These are phyloP conservation scores for Nicotiana sylvestris DNA, from an alignment of 257 asterid genomes.

Conservation along the genomic window DNA sequence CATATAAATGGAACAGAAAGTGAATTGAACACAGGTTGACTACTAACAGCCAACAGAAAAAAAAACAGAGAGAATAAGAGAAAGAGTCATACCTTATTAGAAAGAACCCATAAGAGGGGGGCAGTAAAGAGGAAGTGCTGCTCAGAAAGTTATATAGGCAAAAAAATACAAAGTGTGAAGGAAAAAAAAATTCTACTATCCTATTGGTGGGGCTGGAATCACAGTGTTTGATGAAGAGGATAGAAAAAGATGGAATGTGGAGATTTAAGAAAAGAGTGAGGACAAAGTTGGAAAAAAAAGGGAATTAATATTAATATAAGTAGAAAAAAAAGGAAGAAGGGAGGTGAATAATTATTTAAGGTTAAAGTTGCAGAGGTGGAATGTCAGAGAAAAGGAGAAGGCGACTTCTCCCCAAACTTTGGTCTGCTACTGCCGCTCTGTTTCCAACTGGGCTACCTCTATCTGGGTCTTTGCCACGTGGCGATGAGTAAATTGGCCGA, in stretches of 20 bases:
- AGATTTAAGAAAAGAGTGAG: constrained; percentile 6
- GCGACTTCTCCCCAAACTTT: constrained; percentile 50
- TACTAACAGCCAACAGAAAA: not conserved
- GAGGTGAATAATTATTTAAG: not conserved
- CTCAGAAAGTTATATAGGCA: constrained; percentile 16
- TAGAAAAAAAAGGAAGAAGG: fast-evolving
- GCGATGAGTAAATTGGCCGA: not conserved
- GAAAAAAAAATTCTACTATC: constrained; percentile 11
- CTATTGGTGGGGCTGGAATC: constrained; percentile 38
- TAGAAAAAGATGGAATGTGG: constrained; percentile 11
- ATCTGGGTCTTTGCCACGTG: constrained; percentile 27
- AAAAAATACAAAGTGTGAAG: not conserved
- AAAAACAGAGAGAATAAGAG: not conserved
- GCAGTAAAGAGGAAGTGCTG: constrained; percentile 11
- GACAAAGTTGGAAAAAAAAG: constrained; percentile 19
- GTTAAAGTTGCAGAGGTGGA: constrained; percentile 56
- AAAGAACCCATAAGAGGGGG: constrained; percentile 22
- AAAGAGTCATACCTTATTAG: constrained; percentile 25
- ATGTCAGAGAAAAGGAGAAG: constrained; percentile 61
- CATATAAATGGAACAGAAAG: constrained; percentile 4
- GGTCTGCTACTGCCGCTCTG: constrained; percentile 34
- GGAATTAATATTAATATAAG: not conserved
- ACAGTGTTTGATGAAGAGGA: constrained; percentile 17
- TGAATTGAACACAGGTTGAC: not conserved
- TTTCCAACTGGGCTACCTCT: not conserved